phyloP scores from a whole-genome alignment of 495 filamentous ascomycete genomes.

The Annulohypoxylon maeteangense region DNA sequence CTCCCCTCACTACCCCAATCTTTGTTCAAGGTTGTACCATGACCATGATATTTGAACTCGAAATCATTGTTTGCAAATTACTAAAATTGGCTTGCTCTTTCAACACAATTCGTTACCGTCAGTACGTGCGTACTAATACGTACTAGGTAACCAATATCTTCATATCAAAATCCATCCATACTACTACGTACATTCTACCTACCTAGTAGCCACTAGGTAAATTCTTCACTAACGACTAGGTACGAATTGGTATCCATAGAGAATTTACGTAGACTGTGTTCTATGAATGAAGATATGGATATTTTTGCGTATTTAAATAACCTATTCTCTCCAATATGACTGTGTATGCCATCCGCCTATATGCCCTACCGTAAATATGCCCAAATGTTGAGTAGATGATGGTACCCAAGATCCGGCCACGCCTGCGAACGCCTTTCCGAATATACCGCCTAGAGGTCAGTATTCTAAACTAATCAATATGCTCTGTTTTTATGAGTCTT shows the following conservation, averaged over 20 bases:
- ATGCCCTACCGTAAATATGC: conserved; percentile 18
- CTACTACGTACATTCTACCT: no score
- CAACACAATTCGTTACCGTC: background rate
- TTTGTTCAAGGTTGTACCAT: background rate
- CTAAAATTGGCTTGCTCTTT: background rate
- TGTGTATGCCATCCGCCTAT: conserved; percentile 23
- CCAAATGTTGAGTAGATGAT: background rate
- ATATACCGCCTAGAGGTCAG: background rate
- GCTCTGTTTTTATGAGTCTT: conserved; percentile 15
- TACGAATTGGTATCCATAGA: background rate
- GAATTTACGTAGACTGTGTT: no score
- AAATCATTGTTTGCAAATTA: background rate
- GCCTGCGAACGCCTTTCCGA: conserved; percentile 26
- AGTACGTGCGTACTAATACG: background rate
- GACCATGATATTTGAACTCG: background rate
- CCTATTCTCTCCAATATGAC: conserved; percentile 12
- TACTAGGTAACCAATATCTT: background rate
- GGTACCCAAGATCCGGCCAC: conserved; percentile 14
- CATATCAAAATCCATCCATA: background rate
- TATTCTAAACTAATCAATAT: conserved; percentile 5
- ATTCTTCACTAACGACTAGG: no score
- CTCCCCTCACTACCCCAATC: background rate
- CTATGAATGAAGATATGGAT: background rate
- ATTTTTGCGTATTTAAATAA: conserved; percentile 2
- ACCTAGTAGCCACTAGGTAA: no score